Evolutionary conservation across 306 rosid species (phyloP), one percentile per base, ranked within the genome.

Genomic region (Prosopis cineraria): DNA sequence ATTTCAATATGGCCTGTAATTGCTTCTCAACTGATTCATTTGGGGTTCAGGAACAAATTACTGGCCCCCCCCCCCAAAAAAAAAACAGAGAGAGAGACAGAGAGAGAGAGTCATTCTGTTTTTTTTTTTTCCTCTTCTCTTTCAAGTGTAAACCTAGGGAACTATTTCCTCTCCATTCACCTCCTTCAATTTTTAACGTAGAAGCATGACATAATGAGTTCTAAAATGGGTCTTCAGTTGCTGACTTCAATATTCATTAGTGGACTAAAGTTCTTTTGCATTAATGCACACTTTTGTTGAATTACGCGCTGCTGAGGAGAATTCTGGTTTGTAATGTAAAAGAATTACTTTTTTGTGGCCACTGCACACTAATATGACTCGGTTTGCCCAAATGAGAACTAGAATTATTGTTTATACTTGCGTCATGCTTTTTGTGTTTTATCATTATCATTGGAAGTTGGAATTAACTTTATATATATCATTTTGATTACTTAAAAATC

Each of bases 231-330:
- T 47, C 20, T 47, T 11, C 29, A 24, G 9, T 55, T 10, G 60
- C 10, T 9, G 60, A 22, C 13, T 20, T 53, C 22, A 3, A 25
- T 19, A 56, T 25, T 56, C 59, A 27, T 10, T 70, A n/a, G 62
- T 10, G 16, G 20, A 52, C 20, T 70, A 71, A 67, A 56, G 48
- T 43, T 82, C 25, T 37, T 63, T 66, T 7, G 14, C 72, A 25
- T 29, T 40, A 19, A 74, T 31, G 3, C 7, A 60, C 29, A 2
- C 44, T 43, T 74, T 8, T 41, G 72, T 14, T n/a, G 71, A 31
- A 43, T 19, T 74, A 58, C 56, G 39, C 33, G 64, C 62, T 0
- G 19, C 36, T 44, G 76, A 43, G 47, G 27, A 40, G 36, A 58
- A 25, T 30, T 66, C 40, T 62, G 41, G 7, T 17, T 44, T 55